These are phyloP conservation scores for Pseudogymnoascus sp. DNA, from an alignment of 2,329 filamentous ascomycete genomes.

Conservation along the genomic window DNA sequence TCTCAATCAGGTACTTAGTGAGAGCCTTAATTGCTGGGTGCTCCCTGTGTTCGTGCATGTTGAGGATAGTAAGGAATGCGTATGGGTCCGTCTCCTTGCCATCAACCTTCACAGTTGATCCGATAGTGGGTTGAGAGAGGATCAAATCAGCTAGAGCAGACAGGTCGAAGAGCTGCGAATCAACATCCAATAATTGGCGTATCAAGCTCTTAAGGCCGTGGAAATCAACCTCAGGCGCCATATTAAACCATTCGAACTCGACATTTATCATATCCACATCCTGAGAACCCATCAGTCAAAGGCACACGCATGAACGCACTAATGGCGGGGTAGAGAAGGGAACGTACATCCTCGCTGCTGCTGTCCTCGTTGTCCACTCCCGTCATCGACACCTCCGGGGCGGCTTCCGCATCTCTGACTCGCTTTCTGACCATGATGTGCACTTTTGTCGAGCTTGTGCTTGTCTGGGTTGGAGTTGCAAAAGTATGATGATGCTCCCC, in stretches of 20 bases:
- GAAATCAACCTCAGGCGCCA: slow-evolving; percentile 81
- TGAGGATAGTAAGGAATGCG: slow-evolving; percentile 83
- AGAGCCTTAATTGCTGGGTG: slow-evolving; percentile 66
- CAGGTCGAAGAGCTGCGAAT: slow-evolving; percentile 77
- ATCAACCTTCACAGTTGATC: slow-evolving; percentile 95
- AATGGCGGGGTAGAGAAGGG: not conserved
- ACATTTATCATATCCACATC: slow-evolving; percentile 89
- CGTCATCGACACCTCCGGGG: slow-evolving; percentile 23
- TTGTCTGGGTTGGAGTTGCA: not conserved
- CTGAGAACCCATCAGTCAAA: slow-evolving; percentile 37
- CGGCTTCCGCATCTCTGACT: slow-evolving; percentile 26
- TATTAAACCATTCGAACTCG: slow-evolving; percentile 99
- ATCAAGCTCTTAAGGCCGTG: slow-evolving; percentile 87
- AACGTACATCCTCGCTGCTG: slow-evolving; percentile 25
- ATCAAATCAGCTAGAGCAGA: slow-evolving; percentile 81
- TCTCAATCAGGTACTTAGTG: slow-evolving; percentile 58
- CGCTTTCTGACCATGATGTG: slow-evolving; percentile 30
- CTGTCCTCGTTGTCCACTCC: slow-evolving; percentile 21
- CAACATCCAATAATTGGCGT: slow-evolving; percentile 85
- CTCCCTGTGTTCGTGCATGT: slow-evolving; percentile 69
- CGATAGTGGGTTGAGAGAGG: slow-evolving; percentile 76
- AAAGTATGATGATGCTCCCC: not conserved
- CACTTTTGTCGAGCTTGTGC: not conserved
- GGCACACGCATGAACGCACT: not conserved
- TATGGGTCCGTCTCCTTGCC: slow-evolving; percentile 89